A percentile compares a stretch with the other conserved stretches of the same genome.
Conservation (phyloP, 2,329 filamentous ascomycete species). For the Clonostachys solani region DNA sequence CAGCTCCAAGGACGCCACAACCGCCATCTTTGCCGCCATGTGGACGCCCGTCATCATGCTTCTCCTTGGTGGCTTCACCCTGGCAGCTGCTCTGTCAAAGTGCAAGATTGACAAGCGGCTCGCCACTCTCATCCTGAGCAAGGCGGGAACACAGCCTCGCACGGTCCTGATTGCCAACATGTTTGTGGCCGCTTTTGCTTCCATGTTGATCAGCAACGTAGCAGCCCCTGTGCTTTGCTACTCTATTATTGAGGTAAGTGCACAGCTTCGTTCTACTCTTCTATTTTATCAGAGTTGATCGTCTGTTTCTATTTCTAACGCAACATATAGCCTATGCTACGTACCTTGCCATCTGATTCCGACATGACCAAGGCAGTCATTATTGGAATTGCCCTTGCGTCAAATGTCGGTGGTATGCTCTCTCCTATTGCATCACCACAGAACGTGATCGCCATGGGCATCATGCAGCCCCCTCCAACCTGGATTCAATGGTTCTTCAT, state of each 20-base stretch:
- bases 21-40: constrained; percentile 90
- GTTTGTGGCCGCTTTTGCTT: constrained; percentile 96
- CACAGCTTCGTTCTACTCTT: too few species aligned
- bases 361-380: constrained; percentile 94
- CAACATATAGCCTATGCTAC: constrained; percentile 72
- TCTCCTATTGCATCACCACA: constrained; percentile 97
- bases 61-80: constrained; percentile 89
- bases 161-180: constrained; percentile 96
- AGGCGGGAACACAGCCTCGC: constrained; percentile 85
- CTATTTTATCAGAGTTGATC: too few species aligned
- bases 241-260: constrained; percentile 83
- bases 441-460: constrained; percentile 93
- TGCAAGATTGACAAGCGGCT: constrained; percentile 98
- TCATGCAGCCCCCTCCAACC: constrained; percentile 87
- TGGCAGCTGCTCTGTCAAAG: constrained; percentile 92
- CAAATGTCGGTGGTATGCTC: constrained; percentile 93
- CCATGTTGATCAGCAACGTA: constrained; percentile 99
- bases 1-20: constrained; percentile 73
- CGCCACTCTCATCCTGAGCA: constrained; percentile 92
- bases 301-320: constrained; percentile 4
- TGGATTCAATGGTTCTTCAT: constrained; percentile 99
- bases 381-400: constrained; percentile 89
- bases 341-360: constrained; percentile 85
- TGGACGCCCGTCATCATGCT: constrained; percentile 99
- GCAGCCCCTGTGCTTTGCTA: constrained; percentile 96